phyloP scores from a whole-genome alignment of 2,329 filamentous ascomycete species.

The Karstenula rhodostoma region DNA sequence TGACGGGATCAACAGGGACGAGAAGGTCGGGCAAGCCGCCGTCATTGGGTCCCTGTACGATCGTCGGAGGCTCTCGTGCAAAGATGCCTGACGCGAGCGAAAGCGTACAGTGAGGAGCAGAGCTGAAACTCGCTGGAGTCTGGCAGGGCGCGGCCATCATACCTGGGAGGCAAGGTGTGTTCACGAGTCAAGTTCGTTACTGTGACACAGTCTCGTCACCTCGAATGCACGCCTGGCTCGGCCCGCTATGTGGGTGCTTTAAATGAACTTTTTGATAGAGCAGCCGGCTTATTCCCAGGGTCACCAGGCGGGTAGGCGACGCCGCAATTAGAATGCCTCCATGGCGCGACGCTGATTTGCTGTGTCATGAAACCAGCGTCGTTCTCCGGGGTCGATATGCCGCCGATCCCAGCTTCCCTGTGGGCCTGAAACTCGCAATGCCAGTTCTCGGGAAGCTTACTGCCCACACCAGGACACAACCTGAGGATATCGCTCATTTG shows the following conservation, averaged over 20 bases:
- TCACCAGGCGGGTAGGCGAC: neutral
- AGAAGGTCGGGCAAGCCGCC: neutral
- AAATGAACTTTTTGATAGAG: neutral
- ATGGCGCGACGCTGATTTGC: slow-evolving; percentile 20
- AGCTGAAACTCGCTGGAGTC: slow-evolving; percentile 35
- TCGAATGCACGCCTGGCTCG: neutral
- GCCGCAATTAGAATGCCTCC: slow-evolving; percentile 4
- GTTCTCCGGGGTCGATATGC: slow-evolving; percentile 30
- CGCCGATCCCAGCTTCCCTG: slow-evolving; percentile 23
- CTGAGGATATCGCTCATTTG: slow-evolving; percentile 3
- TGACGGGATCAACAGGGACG: slow-evolving; percentile 16
- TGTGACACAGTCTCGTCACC: neutral
- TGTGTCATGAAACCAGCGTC: slow-evolving; percentile 30
- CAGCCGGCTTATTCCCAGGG: neutral
- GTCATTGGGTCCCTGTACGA: slow-evolving; percentile 19
- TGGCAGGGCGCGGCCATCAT: neutral
- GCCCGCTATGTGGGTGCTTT: slow-evolving; percentile 2
- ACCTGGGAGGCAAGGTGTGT: neutral
- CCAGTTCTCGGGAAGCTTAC: slow-evolving; percentile 5
- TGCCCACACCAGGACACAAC: slow-evolving; percentile 4
- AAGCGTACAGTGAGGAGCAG: slow-evolving; percentile 27
- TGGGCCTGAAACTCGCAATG: slow-evolving; percentile 34
- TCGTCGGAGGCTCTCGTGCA: slow-evolving; percentile 39
- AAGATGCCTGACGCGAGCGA: slow-evolving; percentile 31
- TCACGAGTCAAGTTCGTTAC: neutral